phyloP scores from a whole-genome alignment of 352 stramenopile species.

The Aphanomyces astaci region DNA sequence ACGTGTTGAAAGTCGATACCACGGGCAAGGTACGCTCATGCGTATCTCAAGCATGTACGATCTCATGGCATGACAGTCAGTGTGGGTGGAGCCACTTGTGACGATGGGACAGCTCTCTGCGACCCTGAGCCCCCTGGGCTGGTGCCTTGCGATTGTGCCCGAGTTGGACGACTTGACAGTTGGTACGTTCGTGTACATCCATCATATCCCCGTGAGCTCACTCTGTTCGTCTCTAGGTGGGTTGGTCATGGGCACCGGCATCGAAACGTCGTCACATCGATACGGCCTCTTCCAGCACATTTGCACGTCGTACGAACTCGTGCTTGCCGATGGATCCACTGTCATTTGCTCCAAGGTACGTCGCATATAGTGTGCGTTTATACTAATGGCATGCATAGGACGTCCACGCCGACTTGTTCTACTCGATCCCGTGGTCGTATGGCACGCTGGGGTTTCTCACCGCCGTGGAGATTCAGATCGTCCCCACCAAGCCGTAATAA shows the following conservation, averaged over 20 bases:
- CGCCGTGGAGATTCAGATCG: constrained; percentile 28
- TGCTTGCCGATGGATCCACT: constrained; percentile 28
- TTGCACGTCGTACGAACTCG: constrained; percentile 31
- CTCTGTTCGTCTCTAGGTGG: constrained; percentile 22
- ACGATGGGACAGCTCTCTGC: constrained; percentile 32
- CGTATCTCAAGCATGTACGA: not conserved
- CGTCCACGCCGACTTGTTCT: constrained; percentile 36
- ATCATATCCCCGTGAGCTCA: not conserved
- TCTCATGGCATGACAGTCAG: constrained; percentile 1
- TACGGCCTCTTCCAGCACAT: constrained; percentile 39
- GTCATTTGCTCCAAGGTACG: constrained; percentile 27
- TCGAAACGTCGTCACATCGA: constrained; percentile 35
- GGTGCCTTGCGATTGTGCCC: constrained; percentile 30
- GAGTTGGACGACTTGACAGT: constrained; percentile 43
- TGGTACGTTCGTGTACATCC: constrained; percentile 2
- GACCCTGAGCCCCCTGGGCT: constrained; percentile 27
- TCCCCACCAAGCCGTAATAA: constrained; percentile 25
- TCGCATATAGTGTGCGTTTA: not conserved
- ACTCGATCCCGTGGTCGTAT: constrained; percentile 30
- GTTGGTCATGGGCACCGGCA: constrained; percentile 33
- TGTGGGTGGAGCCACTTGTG: constrained; percentile 31
- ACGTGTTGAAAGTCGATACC: constrained; percentile 29
- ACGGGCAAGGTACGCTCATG: not conserved
- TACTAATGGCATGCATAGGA: not conserved
- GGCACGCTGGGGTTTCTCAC: constrained; percentile 33